phyloP scores from a whole-genome alignment of 495 filamentous ascomycete species.

The Hypoxylon lenormandii region DNA sequence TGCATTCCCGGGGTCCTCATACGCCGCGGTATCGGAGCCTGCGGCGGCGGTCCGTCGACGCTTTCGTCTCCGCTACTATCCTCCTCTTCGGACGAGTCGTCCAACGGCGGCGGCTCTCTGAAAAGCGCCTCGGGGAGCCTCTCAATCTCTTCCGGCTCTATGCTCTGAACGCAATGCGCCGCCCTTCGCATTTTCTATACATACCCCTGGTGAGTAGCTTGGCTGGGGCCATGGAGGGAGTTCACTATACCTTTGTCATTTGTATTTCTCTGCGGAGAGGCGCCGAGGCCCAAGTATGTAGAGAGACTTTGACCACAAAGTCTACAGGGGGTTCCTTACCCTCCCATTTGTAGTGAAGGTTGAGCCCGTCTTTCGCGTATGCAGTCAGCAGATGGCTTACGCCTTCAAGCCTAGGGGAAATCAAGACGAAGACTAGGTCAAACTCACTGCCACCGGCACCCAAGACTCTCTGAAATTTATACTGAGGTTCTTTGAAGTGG shows the following conservation, averaged over 20 bases:
- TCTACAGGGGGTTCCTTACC: background rate
- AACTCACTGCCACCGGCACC: too few relatives aligned
- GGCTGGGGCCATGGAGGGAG: too few relatives aligned
- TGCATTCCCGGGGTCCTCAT: background rate
- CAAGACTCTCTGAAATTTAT: too few relatives aligned
- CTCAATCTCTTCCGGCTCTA: background rate
- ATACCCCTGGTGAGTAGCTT: constrained; percentile 1
- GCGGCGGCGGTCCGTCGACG: background rate
- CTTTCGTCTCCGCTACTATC: constrained; percentile 37
- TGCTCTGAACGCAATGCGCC: constrained; percentile 23
- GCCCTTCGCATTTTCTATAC: constrained; percentile 15
- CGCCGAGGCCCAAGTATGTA: background rate
- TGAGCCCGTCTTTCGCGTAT: constrained; percentile 18
- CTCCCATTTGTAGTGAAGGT: constrained; percentile 22
- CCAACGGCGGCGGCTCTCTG: background rate
- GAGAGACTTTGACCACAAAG: constrained; percentile 19
- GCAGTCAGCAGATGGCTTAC: too few relatives aligned
- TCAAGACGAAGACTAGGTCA: too few relatives aligned
- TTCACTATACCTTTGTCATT: constrained; percentile 4
- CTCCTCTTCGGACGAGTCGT: constrained; percentile 17
- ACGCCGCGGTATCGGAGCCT: background rate
- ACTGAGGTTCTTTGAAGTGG: too few relatives aligned
- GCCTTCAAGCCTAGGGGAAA: too few relatives aligned
- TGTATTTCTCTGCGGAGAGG: constrained; percentile 17
- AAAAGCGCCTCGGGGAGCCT: too few relatives aligned